These are phyloP conservation scores for Cornus kousa DNA, from an alignment of 148 eudicot genomes.

Conservation along the genomic window DNA sequence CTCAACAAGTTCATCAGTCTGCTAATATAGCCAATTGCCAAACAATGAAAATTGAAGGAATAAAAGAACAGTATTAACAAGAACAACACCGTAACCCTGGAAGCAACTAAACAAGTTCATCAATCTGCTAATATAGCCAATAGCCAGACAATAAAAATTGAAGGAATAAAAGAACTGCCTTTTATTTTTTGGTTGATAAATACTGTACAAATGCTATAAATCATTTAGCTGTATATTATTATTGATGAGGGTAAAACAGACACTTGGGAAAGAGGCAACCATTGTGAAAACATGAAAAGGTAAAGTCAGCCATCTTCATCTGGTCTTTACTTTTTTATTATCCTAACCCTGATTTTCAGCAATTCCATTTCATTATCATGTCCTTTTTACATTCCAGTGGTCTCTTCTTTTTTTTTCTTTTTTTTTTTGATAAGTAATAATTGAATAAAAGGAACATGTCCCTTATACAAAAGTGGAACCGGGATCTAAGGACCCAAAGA, in stretches of 20 bases:
- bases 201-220: background rate
- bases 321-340: background rate
- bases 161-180: background rate
- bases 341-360: background rate
- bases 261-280: background rate
- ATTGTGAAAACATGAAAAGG: background rate
- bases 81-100: conserved; percentile 88
- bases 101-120: conserved; percentile 16
- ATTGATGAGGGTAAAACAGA: background rate
- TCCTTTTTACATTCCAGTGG: background rate
- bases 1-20: conserved; percentile 1
- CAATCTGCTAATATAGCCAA: conserved; percentile 2
- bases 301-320: background rate
- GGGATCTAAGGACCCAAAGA: no score
- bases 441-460: no score
- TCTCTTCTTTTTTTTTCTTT: no score
- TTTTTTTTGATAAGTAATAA: no score
- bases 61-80: conserved; percentile 40
- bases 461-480: no score
- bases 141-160: background rate
- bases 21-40: conserved; percentile 4
- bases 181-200: no score
- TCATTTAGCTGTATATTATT: background rate
- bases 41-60: background rate
- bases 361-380: background rate